Base-by-base conservation (phyloP, 2,329 filamentous ascomycete genomes). In the Bimuria novae-zelandiae region DNA sequence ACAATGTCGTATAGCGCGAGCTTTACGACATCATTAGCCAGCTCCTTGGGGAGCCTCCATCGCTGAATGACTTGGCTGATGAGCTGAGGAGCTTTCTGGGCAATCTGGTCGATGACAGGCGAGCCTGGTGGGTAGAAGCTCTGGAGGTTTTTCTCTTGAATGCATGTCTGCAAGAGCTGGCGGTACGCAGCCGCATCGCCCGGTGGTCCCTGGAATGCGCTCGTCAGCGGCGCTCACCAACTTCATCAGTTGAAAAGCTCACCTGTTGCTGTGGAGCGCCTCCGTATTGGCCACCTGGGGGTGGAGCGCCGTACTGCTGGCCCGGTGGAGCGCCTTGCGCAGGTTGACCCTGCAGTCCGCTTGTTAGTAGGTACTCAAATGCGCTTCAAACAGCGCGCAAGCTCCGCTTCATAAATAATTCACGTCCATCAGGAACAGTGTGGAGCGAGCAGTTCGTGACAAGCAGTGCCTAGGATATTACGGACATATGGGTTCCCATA, bases 21-120 rank as follows among this genome's bases (percentile, higher is more conserved):
- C 67, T 85, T 84, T 64, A 86, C 82, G 52, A 87, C 80, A 67
- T 87, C 84, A 50, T 81, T 83, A 40, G 82, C 84, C 52, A 87
- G 80, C 70, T 87, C 84, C 57, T 78, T 78, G 7, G 79, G 79
- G 43, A 87, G 77, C 51, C 77, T 75, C 81, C 83, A 86, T 58
- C 81, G 77, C 55, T 80, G 75, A 51, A 82, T 82, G 41, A 87
- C 73, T 54, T 79, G 79, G 54, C 81, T 80, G 59, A 86, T 76
- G 65, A 82, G 80, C 45, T 72, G 67, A 3, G 76, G 70, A 12
- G 80, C 81, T 35, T 75, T 75, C 32, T 75, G 68, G 4, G 81
- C 81, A 49, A 83, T 81, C 56, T 80, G 77, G 50, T 82, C 79
- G 19, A 82, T 63, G 21, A 73, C 65, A 2, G 77, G 80, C 44